These are phyloP conservation scores for Achlya hypogyna DNA, from an alignment of 352 stramenopile species.

Conservation along the genomic window DNA sequence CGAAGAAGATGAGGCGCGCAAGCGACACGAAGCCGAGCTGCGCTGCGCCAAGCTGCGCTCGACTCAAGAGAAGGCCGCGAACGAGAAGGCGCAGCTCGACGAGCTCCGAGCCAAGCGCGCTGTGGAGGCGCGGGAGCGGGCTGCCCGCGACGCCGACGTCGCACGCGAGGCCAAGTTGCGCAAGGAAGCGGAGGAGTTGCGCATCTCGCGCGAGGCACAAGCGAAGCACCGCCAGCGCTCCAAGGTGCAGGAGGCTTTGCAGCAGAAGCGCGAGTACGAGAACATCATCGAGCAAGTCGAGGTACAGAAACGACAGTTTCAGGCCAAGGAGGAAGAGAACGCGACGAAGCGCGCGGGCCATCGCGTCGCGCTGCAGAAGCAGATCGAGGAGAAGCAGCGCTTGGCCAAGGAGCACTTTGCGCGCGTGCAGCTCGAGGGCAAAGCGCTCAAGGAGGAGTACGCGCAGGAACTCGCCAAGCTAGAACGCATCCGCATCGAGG, in stretches of 20 bases:
- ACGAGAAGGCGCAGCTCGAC: conserved; percentile 84
- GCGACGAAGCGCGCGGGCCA: conserved; percentile 60
- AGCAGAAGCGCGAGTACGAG: conserved; percentile 85
- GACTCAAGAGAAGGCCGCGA: conserved; percentile 82
- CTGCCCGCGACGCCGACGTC: conserved; percentile 78
- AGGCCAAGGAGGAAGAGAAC: conserved; percentile 52
- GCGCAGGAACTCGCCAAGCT: conserved; percentile 78
- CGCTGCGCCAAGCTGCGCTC: conserved; percentile 63
- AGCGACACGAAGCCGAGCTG: conserved; percentile 60
- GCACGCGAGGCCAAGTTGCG: conserved; percentile 77
- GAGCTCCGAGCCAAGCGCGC: conserved; percentile 87
- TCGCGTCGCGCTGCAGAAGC: conserved; percentile 72
- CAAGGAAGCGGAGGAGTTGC: conserved; percentile 74
- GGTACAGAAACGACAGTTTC: conserved; percentile 18
- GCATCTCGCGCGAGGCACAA: conserved; percentile 47
- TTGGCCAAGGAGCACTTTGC: conserved; percentile 64
- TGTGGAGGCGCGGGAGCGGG: conserved; percentile 80
- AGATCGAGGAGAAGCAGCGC: conserved; percentile 84
- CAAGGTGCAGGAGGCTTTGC: conserved; percentile 58
- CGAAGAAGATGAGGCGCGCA: conserved; percentile 57
- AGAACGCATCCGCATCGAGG: conserved; percentile 80
- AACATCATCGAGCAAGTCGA: conserved; percentile 81
- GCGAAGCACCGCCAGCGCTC: conserved; percentile 61
- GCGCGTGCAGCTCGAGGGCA: conserved; percentile 58
- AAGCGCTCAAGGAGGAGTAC: conserved; percentile 66